phyloP scores from a whole-genome alignment of 495 filamentous ascomycete species.

The Rhypophila decipiens region DNA sequence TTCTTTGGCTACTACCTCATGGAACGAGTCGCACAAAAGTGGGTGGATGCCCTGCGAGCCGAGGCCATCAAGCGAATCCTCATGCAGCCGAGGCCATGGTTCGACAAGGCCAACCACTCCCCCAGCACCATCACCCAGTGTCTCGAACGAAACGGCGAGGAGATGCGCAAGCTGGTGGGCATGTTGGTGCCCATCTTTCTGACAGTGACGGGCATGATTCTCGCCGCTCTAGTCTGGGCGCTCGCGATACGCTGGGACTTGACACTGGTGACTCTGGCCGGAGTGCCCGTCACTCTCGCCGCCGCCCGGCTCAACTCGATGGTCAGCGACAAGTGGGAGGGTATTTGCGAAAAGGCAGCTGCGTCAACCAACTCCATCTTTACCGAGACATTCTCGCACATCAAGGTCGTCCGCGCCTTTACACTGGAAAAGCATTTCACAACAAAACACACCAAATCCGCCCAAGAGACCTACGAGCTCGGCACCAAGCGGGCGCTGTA shows the following conservation, averaged over 20 bases:
- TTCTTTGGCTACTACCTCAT: slow-evolving; percentile 65
- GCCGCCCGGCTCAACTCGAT: slow-evolving; percentile 56
- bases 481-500: slow-evolving; percentile 56
- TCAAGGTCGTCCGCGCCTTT: slow-evolving; percentile 72
- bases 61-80: slow-evolving; percentile 66
- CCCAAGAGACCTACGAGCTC: slow-evolving; percentile 40
- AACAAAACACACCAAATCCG: slow-evolving; percentile 53
- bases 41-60: slow-evolving; percentile 68
- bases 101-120: slow-evolving; percentile 63
- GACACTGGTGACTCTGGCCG: slow-evolving; percentile 67
- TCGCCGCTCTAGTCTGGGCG: slow-evolving; percentile 66
- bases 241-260: slow-evolving; percentile 72
- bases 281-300: slow-evolving; percentile 60
- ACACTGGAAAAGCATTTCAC: slow-evolving; percentile 71
- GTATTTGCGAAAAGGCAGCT: slow-evolving; percentile 53
- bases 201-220: slow-evolving; percentile 56
- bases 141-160: slow-evolving; percentile 79
- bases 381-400: slow-evolving; percentile 73
- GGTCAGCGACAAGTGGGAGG: slow-evolving; percentile 66
- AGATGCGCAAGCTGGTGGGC: slow-evolving; percentile 75
- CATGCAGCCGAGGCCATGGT: slow-evolving; percentile 78
- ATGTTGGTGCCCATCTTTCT: slow-evolving; percentile 67
- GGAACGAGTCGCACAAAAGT: slow-evolving; percentile 65
- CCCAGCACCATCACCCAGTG: slow-evolving; percentile 57
- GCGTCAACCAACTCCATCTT: slow-evolving; percentile 52